Evolutionary conservation across 345 rosid genomes (phyloP).

Genomic region (Corchorus olitorius): DNA sequence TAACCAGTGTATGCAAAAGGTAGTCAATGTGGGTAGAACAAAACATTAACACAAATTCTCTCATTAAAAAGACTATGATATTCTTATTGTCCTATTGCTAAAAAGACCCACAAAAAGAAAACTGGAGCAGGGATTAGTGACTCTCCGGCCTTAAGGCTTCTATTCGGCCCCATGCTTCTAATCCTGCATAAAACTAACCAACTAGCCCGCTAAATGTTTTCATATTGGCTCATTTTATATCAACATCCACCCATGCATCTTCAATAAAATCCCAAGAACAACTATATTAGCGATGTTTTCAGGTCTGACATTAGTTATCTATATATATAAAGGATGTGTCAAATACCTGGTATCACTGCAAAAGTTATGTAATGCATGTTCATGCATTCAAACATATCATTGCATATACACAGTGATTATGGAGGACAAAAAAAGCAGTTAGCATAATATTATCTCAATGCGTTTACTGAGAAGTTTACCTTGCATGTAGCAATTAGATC

Average conservation of each 20-base stretch:
- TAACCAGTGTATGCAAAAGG: neutral
- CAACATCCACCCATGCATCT: neutral
- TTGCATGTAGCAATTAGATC: slow-evolving; percentile 84
- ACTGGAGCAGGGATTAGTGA: neutral
- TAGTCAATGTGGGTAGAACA: neutral
- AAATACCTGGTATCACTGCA: neutral
- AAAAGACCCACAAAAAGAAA: neutral
- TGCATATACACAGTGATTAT: neutral
- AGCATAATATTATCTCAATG: neutral
- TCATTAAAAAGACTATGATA: neutral
- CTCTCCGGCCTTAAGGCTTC: neutral
- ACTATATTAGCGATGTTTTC: neutral
- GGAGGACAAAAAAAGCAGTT: neutral
- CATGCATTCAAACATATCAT: neutral
- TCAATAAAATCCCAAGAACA: slow-evolving; percentile 5
- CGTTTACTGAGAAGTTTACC: slow-evolving; percentile 44
- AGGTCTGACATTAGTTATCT: neutral
- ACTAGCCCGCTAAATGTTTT: neutral
- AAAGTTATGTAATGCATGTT: neutral
- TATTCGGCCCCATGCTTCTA: neutral
- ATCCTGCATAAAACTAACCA: neutral
- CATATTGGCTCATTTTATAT: slow-evolving; percentile 4
- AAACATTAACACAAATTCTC: neutral
- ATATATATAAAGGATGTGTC: neutral
- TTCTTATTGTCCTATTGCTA: neutral